Base-by-base conservation (phyloP, 2,329 filamentous ascomycete genomes). In the Byssothecium circinans region DNA sequence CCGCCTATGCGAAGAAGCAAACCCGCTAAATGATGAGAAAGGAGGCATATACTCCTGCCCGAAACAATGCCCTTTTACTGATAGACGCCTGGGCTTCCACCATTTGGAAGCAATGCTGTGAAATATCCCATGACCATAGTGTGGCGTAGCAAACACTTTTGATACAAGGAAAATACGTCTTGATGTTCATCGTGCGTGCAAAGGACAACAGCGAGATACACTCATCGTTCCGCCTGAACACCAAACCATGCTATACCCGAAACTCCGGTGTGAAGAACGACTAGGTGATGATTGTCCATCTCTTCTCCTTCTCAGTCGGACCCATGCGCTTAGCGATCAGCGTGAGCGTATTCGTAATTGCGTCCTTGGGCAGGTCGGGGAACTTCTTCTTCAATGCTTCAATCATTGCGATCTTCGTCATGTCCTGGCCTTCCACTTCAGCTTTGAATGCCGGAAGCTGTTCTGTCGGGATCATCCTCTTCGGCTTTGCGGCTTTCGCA, bases 311-410 rank as follows among this genome's bases (percentile, higher is more conserved):
- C 70, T 76, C 81, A 54, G 78, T 86, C 61, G 77, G 78, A 51
- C 79, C 84, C 44, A 83, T 78, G 33, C 86, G 79, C 35, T 80
- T 78, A 8, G 89, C 89, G 43, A 88, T 75, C 8, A 73, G 72
- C 50, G 83, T 83, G 17, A 94, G 73, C 0, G 88, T 91, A 43
- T 83, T 81, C 62, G 84, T 87, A 57, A 95, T 83, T 19, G 84
- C 81, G 17, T 83, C 81, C 60, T 86, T 89, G 1, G 85, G 82
- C 37, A 85, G 79, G 52, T 85, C 85, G 1, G 85, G 82, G 56
- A 92, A 90, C 75, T 83, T 79, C 64, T 87, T 85, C 69, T 90
- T 89, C 50, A 95, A 70, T 4, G 87, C 78, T 68, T 92, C 89
- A 8, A 89, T 78, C 57, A 94, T 73, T 7, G 87, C 89, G 1